phyloP scores from a whole-genome alignment of 1,284 basidiomycete species.

The Puccinia novopanici region DNA sequence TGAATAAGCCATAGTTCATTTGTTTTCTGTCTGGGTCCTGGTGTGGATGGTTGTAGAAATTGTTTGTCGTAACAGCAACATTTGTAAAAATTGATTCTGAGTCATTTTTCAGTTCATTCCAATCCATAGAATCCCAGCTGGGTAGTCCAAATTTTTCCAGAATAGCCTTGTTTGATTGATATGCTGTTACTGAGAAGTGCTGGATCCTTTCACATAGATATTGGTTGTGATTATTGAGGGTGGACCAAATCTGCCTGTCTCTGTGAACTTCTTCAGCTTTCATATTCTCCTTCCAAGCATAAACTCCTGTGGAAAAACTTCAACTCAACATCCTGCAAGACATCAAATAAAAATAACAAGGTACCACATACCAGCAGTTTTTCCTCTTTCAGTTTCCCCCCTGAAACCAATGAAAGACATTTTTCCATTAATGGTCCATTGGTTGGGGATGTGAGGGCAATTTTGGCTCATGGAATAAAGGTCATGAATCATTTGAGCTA shows the following conservation, averaged over 20 bases:
- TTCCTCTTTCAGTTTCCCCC: neutral
- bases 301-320: too few species aligned
- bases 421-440: neutral
- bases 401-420: neutral
- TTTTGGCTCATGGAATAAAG: neutral
- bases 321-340: too few species aligned
- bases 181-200: too few species aligned
- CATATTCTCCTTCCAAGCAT: too few species aligned
- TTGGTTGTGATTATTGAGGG: too few species aligned
- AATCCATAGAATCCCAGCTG: neutral
- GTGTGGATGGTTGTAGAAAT: neutral
- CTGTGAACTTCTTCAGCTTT: too few species aligned
- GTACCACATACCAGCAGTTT: neutral
- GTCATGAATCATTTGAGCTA: neutral
- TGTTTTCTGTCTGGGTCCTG: neutral
- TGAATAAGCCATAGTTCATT: neutral
- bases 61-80: neutral
- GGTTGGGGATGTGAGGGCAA: neutral
- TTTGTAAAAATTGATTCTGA: neutral
- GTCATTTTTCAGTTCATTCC: neutral
- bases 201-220: too few species aligned
- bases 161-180: too few species aligned
- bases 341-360: too few species aligned
- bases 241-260: too few species aligned
- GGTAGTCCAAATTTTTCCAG: too few species aligned